phyloP scores from a whole-genome alignment of 2,329 filamentous ascomycete genomes.

The Diaporthe destruens region DNA sequence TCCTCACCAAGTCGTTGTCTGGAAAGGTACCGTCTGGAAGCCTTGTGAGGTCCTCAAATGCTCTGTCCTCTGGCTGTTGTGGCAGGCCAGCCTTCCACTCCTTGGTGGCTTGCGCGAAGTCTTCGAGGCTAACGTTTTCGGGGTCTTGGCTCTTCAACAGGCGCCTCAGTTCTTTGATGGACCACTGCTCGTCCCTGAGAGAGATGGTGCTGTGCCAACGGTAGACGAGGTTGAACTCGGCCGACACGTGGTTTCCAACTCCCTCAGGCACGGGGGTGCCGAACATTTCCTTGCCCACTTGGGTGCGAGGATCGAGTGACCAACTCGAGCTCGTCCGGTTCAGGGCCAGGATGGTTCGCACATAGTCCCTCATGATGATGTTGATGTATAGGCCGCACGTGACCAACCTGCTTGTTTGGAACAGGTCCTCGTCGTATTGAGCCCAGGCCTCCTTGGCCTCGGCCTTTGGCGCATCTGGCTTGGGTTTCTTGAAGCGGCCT shows the following conservation, averaged over 20 bases:
- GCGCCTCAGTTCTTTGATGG: slow-evolving; percentile 65
- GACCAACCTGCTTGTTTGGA: slow-evolving; percentile 68
- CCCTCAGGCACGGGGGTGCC: slow-evolving; percentile 64
- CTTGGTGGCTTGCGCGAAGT: slow-evolving; percentile 55
- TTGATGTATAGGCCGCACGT: slow-evolving; percentile 68
- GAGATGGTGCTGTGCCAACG: slow-evolving; percentile 74
- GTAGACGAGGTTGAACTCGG: slow-evolving; percentile 77
- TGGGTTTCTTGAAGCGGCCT: slow-evolving; percentile 67
- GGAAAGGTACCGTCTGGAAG: slow-evolving; percentile 64
- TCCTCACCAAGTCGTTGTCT: slow-evolving; percentile 68
- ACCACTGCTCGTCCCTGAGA: slow-evolving; percentile 72
- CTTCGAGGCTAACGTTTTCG: slow-evolving; percentile 51
- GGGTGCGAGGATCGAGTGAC: slow-evolving; percentile 73
- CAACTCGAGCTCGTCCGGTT: slow-evolving; percentile 70
- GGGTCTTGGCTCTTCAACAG: slow-evolving; percentile 55
- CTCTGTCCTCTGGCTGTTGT: slow-evolving; percentile 59
- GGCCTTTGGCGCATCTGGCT: slow-evolving; percentile 52
- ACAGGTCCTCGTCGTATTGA: slow-evolving; percentile 61
- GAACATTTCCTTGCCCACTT: slow-evolving; percentile 62
- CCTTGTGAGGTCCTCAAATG: slow-evolving; percentile 62
- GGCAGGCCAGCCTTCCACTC: slow-evolving; percentile 56
- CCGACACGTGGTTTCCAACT: slow-evolving; percentile 75
- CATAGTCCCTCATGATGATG: slow-evolving; percentile 70
- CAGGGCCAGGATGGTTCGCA: slow-evolving; percentile 70
- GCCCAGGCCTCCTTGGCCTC: slow-evolving; percentile 48